phyloP scores from a whole-genome alignment of 169 alveolate genomes.

The Plasmodium relictum region DNA sequence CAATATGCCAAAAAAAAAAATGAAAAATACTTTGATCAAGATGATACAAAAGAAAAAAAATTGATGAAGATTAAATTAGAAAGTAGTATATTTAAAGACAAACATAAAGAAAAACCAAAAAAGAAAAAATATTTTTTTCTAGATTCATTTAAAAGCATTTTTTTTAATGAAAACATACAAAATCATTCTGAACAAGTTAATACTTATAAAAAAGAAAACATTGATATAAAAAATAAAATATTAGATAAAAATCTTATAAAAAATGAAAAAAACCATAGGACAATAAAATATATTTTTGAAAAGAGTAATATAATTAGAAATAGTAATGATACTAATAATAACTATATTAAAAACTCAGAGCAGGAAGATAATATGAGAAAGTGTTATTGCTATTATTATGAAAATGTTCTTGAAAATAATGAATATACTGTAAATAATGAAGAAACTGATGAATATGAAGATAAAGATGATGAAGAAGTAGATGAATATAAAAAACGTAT shows the following conservation, averaged over 20 bases:
- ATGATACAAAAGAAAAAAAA: background rate
- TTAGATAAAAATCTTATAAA: background rate
- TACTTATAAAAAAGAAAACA: background rate
- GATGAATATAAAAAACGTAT: no score
- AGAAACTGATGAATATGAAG: no score
- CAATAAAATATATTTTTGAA: background rate
- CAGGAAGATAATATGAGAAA: no score
- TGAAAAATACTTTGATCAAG: background rate
- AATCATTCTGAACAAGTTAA: background rate
- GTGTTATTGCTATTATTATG: no score
- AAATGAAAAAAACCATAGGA: background rate
- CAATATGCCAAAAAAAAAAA: background rate
- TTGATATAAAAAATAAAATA: background rate
- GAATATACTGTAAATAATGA: no score
- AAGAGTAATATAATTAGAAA: background rate
- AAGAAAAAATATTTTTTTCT: conserved; percentile 7
- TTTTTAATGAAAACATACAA: conserved; percentile 9
- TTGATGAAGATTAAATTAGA: background rate
- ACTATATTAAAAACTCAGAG: no score
- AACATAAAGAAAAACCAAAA: background rate
- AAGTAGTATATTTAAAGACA: background rate
- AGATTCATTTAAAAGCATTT: background rate
- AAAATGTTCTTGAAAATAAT: no score
- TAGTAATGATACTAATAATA: no score
- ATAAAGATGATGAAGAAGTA: no score